phyloP scores from a whole-genome alignment of 495 filamentous ascomycete genomes.

The Tuber umbilicatum region DNA sequence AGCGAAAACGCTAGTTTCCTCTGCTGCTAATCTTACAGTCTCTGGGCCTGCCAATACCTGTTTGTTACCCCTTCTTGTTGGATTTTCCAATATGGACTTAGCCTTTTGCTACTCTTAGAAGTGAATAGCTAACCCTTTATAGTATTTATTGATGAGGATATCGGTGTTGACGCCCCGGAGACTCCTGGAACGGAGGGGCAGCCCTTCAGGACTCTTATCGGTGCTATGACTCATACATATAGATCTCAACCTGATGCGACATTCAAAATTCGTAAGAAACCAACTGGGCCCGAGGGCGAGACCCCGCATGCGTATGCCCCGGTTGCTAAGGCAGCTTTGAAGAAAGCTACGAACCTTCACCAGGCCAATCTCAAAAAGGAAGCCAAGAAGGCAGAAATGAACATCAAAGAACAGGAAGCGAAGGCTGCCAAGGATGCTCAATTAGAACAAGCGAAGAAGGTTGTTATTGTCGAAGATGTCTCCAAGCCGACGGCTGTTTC shows the following conservation, averaged over 20 bases:
- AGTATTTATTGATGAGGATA: conserved; percentile 65
- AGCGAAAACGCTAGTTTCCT: conserved; percentile 23
- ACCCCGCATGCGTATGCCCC: conserved; percentile 57
- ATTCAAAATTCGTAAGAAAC: conserved; percentile 59
- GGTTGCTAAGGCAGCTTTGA: conserved; percentile 60
- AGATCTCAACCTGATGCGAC: conserved; percentile 46
- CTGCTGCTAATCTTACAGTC: conserved; percentile 29
- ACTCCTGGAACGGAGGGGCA: conserved; percentile 54
- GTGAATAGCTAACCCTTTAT: neutral
- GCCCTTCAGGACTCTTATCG: conserved; percentile 64
- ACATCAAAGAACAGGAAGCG: conserved; percentile 55
- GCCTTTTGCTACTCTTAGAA: neutral
- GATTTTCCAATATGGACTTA: neutral
- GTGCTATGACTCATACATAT: conserved; percentile 56
- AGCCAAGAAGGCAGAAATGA: conserved; percentile 48
- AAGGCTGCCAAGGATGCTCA: conserved; percentile 46
- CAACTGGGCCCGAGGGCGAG: conserved; percentile 52
- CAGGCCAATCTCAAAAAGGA: conserved; percentile 57
- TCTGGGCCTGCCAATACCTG: conserved; percentile 19
- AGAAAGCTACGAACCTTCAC: conserved; percentile 59
- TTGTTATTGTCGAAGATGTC: conserved; percentile 71
- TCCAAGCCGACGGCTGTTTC: conserved; percentile 70
- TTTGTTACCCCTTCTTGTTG: conserved; percentile 29
- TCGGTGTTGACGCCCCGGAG: conserved; percentile 53
- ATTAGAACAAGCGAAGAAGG: conserved; percentile 70